These are phyloP conservation scores for Saccharomyces paradoxus DNA, from an alignment of 805 yeast genomes.

Conservation along the genomic window DNA sequence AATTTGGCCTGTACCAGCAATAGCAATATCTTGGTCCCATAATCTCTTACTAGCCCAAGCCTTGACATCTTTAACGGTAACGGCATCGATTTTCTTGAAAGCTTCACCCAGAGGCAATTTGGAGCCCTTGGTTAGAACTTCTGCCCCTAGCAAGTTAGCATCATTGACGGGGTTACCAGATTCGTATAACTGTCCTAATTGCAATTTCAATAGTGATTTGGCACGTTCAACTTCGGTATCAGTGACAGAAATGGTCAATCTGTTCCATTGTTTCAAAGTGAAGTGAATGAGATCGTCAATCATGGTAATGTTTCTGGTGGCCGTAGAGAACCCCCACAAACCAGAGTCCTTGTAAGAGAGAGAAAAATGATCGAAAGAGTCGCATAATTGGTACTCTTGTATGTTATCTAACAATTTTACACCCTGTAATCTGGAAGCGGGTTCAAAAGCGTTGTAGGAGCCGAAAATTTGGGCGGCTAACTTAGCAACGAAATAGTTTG, in stretches of 20 bases:
- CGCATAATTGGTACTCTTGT: constrained; percentile 65
- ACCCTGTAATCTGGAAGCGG: constrained; percentile 50
- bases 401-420: constrained; percentile 64
- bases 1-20: constrained; percentile 79
- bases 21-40: constrained; percentile 80
- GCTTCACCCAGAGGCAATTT: constrained; percentile 54
- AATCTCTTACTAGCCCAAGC: constrained; percentile 68
- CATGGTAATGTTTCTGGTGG: constrained; percentile 47
- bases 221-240: constrained; percentile 75
- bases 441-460: constrained; percentile 45
- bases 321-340: constrained; percentile 74
- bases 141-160: constrained; percentile 8
- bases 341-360: constrained; percentile 68
- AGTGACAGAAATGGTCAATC: constrained; percentile 66
- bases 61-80: constrained; percentile 51
- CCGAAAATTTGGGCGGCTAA: constrained; percentile 64
- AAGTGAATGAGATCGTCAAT: constrained; percentile 77
- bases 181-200: constrained; percentile 29
- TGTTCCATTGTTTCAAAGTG: constrained; percentile 80
- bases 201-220: constrained; percentile 61
- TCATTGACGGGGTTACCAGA: constrained; percentile 1
- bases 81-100: constrained; percentile 53
- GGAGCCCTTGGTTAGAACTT: constrained; percentile 54
- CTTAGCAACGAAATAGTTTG: constrained; percentile 60
- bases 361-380: constrained; percentile 64